phyloP scores from a whole-genome alignment of 2,329 filamentous ascomycete genomes.

The Apiospora malaysiana region DNA sequence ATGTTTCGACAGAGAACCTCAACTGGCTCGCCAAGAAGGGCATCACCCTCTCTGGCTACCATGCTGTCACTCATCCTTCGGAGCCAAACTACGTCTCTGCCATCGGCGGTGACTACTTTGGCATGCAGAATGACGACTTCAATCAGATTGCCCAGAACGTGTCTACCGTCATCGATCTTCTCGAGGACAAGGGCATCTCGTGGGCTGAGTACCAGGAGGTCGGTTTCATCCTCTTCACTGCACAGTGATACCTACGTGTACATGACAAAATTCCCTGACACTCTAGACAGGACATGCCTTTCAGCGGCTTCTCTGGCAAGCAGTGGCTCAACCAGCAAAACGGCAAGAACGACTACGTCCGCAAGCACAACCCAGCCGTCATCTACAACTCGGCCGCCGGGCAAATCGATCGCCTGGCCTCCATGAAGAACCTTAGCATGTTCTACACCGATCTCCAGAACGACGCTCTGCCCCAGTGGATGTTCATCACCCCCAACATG shows the following conservation, averaged over 20 bases:
- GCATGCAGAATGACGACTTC: slow-evolving; percentile 73
- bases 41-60: slow-evolving; percentile 65
- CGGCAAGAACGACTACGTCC: slow-evolving; percentile 76
- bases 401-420: slow-evolving; percentile 63
- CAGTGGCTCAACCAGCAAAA: slow-evolving; percentile 69
- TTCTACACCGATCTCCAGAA: slow-evolving; percentile 72
- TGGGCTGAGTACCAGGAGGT: slow-evolving; percentile 77
- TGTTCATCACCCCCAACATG: slow-evolving; percentile 78
- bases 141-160: slow-evolving; percentile 63
- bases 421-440: slow-evolving; percentile 75
- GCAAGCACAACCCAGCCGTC: slow-evolving; percentile 78
- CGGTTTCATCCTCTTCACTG: not conserved
- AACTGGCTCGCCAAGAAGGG: slow-evolving; percentile 64
- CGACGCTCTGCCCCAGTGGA: slow-evolving; percentile 72
- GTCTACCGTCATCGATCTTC: slow-evolving; percentile 71
- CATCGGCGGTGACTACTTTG: slow-evolving; percentile 75
- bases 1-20: slow-evolving; percentile 51
- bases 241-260: too few species aligned
- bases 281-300: slow-evolving; percentile 65
- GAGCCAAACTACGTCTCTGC: slow-evolving; percentile 78
- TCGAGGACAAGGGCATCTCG: slow-evolving; percentile 67
- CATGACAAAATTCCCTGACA: not conserved
- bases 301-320: slow-evolving; percentile 72
- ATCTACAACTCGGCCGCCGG: slow-evolving; percentile 70
- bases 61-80: slow-evolving; percentile 72